phyloP scores from a whole-genome alignment of 2,329 filamentous ascomycete genomes.

The Paecilomyces dactylethromorphus region DNA sequence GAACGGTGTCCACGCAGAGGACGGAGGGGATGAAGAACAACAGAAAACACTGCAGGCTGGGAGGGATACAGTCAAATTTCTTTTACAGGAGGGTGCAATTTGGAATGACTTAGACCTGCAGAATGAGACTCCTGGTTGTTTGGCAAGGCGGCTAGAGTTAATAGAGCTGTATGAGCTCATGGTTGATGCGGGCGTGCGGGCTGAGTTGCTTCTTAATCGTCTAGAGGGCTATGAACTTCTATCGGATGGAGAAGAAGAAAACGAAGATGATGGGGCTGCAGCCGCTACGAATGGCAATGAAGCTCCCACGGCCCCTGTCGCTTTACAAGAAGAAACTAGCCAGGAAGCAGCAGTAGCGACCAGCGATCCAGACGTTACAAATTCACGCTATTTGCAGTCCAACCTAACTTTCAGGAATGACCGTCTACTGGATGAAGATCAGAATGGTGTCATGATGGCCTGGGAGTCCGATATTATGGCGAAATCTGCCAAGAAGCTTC shows the following conservation, averaged over 20 bases:
- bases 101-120: conserved; percentile 92
- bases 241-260: conserved; percentile 37
- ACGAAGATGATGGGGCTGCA: conserved; percentile 25
- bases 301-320: conserved; percentile 7
- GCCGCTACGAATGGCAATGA: conserved; percentile 16
- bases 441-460: conserved; percentile 89
- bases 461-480: conserved; percentile 88
- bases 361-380: conserved; percentile 46
- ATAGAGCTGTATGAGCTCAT: conserved; percentile 70
- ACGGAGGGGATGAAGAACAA: conserved; percentile 20
- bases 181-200: conserved; percentile 83
- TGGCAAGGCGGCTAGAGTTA: conserved; percentile 65
- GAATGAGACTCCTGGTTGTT: conserved; percentile 84
- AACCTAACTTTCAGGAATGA: conserved; percentile 57
- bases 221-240: conserved; percentile 77
- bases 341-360: conserved; percentile 1
- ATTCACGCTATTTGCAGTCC: conserved; percentile 62
- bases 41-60: conserved; percentile 49
- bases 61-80: conserved; percentile 61
- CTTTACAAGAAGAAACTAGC: conserved; percentile 4
- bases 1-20: conserved; percentile 13
- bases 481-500: conserved; percentile 62
- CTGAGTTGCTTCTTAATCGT: conserved; percentile 77
- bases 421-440: conserved; percentile 65
- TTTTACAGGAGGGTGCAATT: conserved; percentile 84